Percentiles rank a stretch among this genome's conserved stretches.
phyloP scores from a whole-genome alignment of 306 rosid species.

The Canavalia ensiformis region DNA sequence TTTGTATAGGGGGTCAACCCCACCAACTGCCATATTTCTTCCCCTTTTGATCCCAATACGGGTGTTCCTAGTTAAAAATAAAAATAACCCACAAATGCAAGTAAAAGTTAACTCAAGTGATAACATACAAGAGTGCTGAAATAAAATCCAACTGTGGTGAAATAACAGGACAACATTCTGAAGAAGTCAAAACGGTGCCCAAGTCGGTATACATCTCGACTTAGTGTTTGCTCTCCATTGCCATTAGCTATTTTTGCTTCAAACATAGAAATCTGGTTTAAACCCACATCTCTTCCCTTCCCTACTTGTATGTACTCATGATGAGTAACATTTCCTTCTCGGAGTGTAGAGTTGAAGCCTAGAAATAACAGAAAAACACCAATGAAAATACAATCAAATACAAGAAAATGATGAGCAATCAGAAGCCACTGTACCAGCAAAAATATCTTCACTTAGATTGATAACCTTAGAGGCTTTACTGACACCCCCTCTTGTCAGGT shows the following conservation, averaged over 20 bases:
- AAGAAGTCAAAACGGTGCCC: constrained; percentile 67
- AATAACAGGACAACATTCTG: constrained; percentile 66
- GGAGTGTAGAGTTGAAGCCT: constrained; percentile 68
- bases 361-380: constrained; percentile 35
- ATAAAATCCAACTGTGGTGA: constrained; percentile 66
- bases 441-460: constrained; percentile 63
- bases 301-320: constrained; percentile 70
- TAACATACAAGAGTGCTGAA: constrained; percentile 60
- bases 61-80: neutral
- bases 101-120: constrained; percentile 27
- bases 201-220: constrained; percentile 63
- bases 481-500: constrained; percentile 67
- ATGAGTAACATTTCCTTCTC: constrained; percentile 66
- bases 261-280: constrained; percentile 64
- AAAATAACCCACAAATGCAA: constrained; percentile 14
- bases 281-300: constrained; percentile 69
- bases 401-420: constrained; percentile 32
- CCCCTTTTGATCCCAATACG: constrained; percentile 19
- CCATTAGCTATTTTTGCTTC: constrained; percentile 68
- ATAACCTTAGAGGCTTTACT: constrained; percentile 66
- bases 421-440: constrained; percentile 56
- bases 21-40: constrained; percentile 26
- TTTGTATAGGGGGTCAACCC: neutral
- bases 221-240: constrained; percentile 65
- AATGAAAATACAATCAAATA: constrained; percentile 31